A percentile compares a stretch with the other conserved stretches of the same genome.
These are phyloP conservation scores for Sporothrix humicola DNA, from an alignment of 2,329 filamentous ascomycete species.

Conservation along the genomic window DNA sequence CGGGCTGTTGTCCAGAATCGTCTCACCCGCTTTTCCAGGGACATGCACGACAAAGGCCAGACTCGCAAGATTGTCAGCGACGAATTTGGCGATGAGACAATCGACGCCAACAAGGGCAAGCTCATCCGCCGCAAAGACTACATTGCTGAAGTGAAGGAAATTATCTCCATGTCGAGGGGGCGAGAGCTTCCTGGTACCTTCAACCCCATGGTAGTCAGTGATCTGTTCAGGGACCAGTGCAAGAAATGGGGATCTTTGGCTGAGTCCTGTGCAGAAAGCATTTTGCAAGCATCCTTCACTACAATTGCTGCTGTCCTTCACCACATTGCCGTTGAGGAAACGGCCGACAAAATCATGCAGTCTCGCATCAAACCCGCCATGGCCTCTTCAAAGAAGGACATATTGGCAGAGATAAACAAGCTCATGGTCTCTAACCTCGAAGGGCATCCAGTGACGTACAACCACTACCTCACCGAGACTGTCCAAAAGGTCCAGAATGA, in stretches of 20 bases:
- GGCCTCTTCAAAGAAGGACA: slow-evolving; percentile 34
- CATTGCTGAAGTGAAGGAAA: slow-evolving; percentile 39
- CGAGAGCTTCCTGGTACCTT: slow-evolving; percentile 47
- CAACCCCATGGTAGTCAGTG: slow-evolving; percentile 45
- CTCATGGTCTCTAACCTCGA: slow-evolving; percentile 42
- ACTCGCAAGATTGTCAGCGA: slow-evolving; percentile 45
- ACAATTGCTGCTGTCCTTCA: slow-evolving; percentile 38
- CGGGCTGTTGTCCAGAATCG: slow-evolving; percentile 60
- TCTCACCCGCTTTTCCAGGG: slow-evolving; percentile 53
- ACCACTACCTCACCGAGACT: slow-evolving; percentile 47
- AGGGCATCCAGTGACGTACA: slow-evolving; percentile 50
- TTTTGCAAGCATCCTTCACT: slow-evolving; percentile 38
- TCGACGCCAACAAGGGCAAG: neutral
- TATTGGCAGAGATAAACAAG: slow-evolving; percentile 39
- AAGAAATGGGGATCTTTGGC: slow-evolving; percentile 43
- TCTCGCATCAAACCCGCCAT: slow-evolving; percentile 40
- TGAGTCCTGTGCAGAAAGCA: slow-evolving; percentile 31
- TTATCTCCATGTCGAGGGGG: slow-evolving; percentile 43
- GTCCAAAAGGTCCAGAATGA: too few relatives aligned
- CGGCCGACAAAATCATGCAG: slow-evolving; percentile 35
- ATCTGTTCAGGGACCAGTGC: slow-evolving; percentile 46
- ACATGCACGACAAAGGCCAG: slow-evolving; percentile 53
- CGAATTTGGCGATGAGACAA: neutral
- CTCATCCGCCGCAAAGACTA: slow-evolving; percentile 37
- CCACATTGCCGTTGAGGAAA: slow-evolving; percentile 39